Conservation (phyloP, 352 stramenopile species). For the Phytophthora agathidicida region DNA sequence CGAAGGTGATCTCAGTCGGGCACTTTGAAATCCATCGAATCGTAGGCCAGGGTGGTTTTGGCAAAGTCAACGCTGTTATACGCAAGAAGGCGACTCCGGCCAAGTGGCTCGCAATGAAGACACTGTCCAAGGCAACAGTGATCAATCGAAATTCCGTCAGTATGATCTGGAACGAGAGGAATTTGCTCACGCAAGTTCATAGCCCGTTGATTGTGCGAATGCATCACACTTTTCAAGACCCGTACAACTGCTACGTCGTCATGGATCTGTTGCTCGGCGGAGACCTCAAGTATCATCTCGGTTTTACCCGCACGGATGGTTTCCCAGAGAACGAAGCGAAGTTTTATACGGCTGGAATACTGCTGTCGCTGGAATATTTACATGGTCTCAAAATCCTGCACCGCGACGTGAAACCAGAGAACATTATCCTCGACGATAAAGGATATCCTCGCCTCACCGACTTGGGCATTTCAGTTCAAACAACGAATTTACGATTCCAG, state of each 20-base stretch:
- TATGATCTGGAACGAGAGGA: constrained; percentile 84
- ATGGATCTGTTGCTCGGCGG: constrained; percentile 79
- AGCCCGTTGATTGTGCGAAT: constrained; percentile 65
- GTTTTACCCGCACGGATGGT: constrained; percentile 45
- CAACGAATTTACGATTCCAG: constrained; percentile 41
- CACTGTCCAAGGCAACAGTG: constrained; percentile 62
- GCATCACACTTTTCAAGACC: constrained; percentile 75
- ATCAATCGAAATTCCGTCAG: constrained; percentile 63
- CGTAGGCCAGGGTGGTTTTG: constrained; percentile 71
- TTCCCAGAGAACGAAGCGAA: constrained; percentile 57
- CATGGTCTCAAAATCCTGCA: constrained; percentile 73
- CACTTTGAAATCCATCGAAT: constrained; percentile 76
- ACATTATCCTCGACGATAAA: constrained; percentile 84
- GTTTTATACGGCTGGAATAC: constrained; percentile 69
- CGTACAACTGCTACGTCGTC: constrained; percentile 74
- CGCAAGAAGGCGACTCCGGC: constrained; percentile 54
- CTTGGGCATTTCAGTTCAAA: constrained; percentile 73
- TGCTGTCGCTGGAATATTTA: constrained; percentile 73
- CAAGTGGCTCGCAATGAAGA: constrained; percentile 80
- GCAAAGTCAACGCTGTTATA: constrained; percentile 79
- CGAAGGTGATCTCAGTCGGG: constrained; percentile 52
- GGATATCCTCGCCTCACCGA: constrained; percentile 78
- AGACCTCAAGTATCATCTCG: constrained; percentile 78
- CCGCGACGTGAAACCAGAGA: constrained; percentile 87
- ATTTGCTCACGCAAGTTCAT: constrained; percentile 56